Conservation (phyloP, 73 alveolate genomes). For the Paramecium sonneborni region DNA sequence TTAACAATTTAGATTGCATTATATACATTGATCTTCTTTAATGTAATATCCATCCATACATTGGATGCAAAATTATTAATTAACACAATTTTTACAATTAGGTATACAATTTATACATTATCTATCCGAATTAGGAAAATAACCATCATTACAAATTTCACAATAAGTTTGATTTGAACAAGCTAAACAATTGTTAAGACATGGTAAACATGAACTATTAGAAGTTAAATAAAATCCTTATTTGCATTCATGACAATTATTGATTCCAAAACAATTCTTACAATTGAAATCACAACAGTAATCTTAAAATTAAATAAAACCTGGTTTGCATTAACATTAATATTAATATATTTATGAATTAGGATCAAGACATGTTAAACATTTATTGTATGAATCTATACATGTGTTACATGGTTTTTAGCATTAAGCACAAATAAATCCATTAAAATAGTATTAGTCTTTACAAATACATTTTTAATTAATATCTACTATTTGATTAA, state of each 20-base stretch:
- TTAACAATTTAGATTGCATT: background rate
- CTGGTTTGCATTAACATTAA: background rate
- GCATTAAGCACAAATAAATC: background rate
- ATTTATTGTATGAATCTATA: background rate
- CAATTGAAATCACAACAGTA: no score
- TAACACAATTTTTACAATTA: background rate
- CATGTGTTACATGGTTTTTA: background rate
- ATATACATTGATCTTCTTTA: background rate
- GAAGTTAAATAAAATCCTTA: background rate
- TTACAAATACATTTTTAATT: background rate
- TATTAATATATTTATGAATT: background rate
- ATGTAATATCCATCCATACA: background rate
- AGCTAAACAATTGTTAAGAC: background rate
- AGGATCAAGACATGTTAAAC: background rate
- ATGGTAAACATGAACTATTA: background rate
- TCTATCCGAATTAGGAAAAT: background rate
- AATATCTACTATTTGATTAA: background rate
- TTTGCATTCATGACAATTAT: background rate
- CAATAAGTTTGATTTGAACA: background rate
- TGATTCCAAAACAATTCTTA: background rate
- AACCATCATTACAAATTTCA: background rate
- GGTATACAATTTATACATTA: background rate
- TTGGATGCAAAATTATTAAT: background rate
- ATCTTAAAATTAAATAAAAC: background rate
- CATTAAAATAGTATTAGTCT: background rate